Evolutionary conservation across 495 filamentous ascomycete species (phyloP), one percentile per base, ranked within the genome.

Genomic region (Hypoxylon intermedium): DNA sequence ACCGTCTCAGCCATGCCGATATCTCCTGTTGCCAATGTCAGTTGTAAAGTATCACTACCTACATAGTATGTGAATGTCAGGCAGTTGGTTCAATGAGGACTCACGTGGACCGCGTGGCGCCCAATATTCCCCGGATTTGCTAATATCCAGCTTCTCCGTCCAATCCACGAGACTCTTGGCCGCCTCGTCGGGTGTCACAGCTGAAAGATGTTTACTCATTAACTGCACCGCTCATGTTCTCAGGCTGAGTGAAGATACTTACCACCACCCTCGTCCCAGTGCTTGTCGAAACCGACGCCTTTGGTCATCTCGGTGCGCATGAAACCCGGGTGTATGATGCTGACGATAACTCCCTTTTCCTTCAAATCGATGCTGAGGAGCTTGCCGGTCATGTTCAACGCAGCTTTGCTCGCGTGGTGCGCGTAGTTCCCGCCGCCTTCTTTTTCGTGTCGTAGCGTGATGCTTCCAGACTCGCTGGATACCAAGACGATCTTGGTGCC

Each of bases 231-330:
- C 18, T 37, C 42, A 15, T n/a, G 15, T 11, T 53, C 9, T 62
- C 47, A 36, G 61, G 33, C 47, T 50, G 9, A 21, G n/a, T 12
- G 15, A 12, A 4, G 49, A 18, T 6, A 69, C 79, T 72, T 57
- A 87, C 83, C 85, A 61, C 85, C 87, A 33, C 85, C 86, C 31
- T 65, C 75, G 70, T 89, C 86, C 82, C 83, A 89, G 60, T 77
- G 89, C 65, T 88, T 82, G 66, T 90, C 87, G 65, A 89, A 90
- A 7, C 85, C 87, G 20, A 90, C 87, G 2, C 81, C 74, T 60
- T 77, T 82, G 5, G 87, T 89, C 85, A 89, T 88, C 64, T 89
- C 85, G 13, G 87, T 90, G 42, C 87, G 74, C 87, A 91, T 89
- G 67, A 90, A 90, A 0, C 87, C 87, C 3, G 88, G 87, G 70